phyloP scores from a whole-genome alignment of 148 eudicot species.

The Fagopyrum tataricum region DNA sequence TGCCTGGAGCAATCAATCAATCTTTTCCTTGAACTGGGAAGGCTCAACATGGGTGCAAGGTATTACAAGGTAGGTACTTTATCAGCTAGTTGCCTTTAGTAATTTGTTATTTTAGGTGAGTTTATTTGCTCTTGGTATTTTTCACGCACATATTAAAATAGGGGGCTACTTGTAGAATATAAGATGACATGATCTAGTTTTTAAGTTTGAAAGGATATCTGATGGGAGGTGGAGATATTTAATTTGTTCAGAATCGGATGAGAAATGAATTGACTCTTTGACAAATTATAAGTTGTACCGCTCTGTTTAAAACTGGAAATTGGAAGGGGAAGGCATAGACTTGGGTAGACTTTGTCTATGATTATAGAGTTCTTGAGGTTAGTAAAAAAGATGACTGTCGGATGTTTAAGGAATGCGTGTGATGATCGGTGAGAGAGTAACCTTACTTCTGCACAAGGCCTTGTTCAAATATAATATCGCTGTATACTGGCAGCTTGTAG shows the following conservation, averaged over 20 bases:
- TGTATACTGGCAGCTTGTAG: too few species aligned
- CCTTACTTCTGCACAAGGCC: too few species aligned
- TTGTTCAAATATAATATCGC: too few species aligned
- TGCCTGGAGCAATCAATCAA: constrained; percentile 68
- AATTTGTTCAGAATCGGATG: neutral
- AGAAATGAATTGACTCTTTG: neutral
- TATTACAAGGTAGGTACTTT: constrained; percentile 61
- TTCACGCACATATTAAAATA: neutral
- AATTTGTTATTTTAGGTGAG: neutral
- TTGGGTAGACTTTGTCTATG: too few species aligned
- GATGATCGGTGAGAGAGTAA: too few species aligned
- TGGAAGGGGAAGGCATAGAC: too few species aligned
- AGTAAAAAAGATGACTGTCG: too few species aligned
- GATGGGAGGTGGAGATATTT: neutral
- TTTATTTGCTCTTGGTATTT: neutral
- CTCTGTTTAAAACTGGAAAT: too few species aligned
- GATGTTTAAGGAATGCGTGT: too few species aligned
- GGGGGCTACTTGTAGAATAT: neutral
- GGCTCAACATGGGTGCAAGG: constrained; percentile 86
- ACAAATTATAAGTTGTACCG: too few species aligned
- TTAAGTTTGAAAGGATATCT: neutral
- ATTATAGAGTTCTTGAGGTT: too few species aligned
- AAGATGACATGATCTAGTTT: neutral
- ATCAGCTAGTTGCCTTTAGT: neutral
- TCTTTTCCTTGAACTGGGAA: constrained; percentile 73